Evolutionary conservation across 2,329 filamentous ascomycete species (phyloP).

Genomic region (Geosmithia putterillii): DNA sequence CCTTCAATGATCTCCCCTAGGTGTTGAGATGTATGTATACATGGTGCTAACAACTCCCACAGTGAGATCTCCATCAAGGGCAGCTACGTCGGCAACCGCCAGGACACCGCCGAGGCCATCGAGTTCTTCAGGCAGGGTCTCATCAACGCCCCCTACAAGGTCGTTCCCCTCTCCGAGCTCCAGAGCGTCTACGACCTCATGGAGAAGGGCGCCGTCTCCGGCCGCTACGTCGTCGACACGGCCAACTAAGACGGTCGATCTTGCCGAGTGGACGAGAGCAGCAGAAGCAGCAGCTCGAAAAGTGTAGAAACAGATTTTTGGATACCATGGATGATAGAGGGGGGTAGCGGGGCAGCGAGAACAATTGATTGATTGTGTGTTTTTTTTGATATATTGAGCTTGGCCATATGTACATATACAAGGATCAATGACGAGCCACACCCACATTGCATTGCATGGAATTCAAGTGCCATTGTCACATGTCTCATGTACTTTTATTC

Average conservation of each 20-base stretch:
- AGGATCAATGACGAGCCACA: too few relatives aligned
- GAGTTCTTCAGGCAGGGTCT: conserved; percentile 79
- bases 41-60: neutral
- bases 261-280: too few relatives aligned
- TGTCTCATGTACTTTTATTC: too few relatives aligned
- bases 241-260: conserved; percentile 34
- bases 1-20: neutral
- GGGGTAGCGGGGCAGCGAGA: too few relatives aligned
- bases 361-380: too few relatives aligned
- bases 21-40: neutral
- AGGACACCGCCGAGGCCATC: conserved; percentile 77
- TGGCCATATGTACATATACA: too few relatives aligned
- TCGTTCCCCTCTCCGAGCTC: conserved; percentile 67
- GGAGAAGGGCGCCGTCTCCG: conserved; percentile 57
- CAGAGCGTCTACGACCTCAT: conserved; percentile 67
- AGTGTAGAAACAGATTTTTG: neutral
- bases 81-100: conserved; percentile 85
- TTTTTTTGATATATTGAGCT: too few relatives aligned
- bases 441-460: too few relatives aligned
- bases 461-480: too few relatives aligned
- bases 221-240: conserved; percentile 69
- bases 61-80: conserved; percentile 84
- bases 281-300: too few relatives aligned
- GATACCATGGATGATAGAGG: too few relatives aligned
- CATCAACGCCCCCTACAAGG: conserved; percentile 82